Evolutionary conservation across 2,329 filamentous ascomycete genomes (phyloP).

Genomic region (Orbilia oligospora): DNA sequence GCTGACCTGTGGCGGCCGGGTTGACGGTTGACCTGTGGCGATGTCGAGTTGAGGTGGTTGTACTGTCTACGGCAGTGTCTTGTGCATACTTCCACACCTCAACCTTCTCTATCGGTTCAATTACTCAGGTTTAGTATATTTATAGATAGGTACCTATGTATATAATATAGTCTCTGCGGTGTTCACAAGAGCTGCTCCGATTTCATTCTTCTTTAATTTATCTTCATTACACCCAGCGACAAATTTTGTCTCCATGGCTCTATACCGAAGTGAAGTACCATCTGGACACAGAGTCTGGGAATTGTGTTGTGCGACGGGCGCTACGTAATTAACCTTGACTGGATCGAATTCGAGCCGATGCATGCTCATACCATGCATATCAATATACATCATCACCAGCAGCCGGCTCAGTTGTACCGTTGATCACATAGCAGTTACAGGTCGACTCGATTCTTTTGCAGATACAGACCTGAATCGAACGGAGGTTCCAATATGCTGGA

Average conservation of each 20-base stretch:
- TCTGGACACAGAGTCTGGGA: not conserved
- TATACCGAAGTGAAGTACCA: too few relatives aligned
- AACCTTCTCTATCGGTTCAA: too few relatives aligned
- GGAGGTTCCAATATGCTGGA: conserved; percentile 3
- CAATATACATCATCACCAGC: not conserved
- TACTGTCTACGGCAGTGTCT: not conserved
- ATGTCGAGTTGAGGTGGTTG: conserved; percentile 3
- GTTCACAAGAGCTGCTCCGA: too few relatives aligned
- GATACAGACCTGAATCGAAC: not conserved
- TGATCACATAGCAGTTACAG: not conserved
- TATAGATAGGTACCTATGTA: too few relatives aligned
- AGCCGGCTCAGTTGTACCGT: not conserved
- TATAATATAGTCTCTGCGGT: too few relatives aligned
- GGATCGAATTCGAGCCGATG: not conserved
- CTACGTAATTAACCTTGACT: conserved; percentile 30
- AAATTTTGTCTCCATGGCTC: not conserved
- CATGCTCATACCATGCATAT: not conserved
- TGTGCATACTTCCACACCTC: too few relatives aligned
- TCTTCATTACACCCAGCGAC: not conserved
- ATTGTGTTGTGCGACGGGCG: conserved; percentile 34
- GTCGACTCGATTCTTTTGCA: not conserved
- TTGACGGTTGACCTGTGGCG: conserved; percentile 5
- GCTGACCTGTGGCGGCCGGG: conserved; percentile 14
- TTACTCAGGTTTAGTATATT: too few relatives aligned
- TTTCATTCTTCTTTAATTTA: not conserved